Evolutionary conservation across 768 basidiomycete genomes (phyloP), one percentile per base, ranked within the genome.

Genomic region (Macrocybe gigantea): DNA sequence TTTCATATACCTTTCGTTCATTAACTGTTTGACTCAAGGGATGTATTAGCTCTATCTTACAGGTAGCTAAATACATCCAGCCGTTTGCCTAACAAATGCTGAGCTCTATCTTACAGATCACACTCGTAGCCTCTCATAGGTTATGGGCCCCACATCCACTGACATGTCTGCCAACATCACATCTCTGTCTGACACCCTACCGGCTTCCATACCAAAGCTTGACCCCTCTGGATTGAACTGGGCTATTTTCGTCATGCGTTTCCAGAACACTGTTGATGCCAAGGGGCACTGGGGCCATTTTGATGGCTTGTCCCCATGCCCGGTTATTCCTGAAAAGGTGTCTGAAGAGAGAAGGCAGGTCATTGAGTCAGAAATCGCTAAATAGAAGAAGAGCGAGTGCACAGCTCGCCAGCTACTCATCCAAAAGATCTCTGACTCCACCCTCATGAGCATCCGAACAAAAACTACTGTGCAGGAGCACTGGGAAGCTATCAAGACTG

Each of bases 361-460:
- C 6, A 13, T 6, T 9, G 39, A 40, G 39, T 13, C 13, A 40
- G 56, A 44, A 2, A 34, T 58, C 14, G 34, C 31, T 11, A 38
- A 47, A 12, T 67, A 70, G 71, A 50, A 68, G 50, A 59, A 65
- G 59, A 51, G 69, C 56, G 56, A 73, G 60, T 55, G 54, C 49
- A 49, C 66, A 1, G 61, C 64, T 6, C 54, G 49, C 39, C 56
- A 58, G n/a, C 45, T 67, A 5, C 60, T 70, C 8, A 60, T 56
- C 3, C 67, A 67, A 51, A 55, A 56, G 47, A 61, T 64, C 40
- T 63, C 65, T 33, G 64, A 69, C 46, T 64, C 60, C 1, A 57
- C 59, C 3, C 36, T 66, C 13, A 58, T 66, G 43, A 52, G 53
- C 11, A 43, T 66, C 37, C 52, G 51, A 11, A 34, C 22, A 12